Conservation (phyloP, 768 basidiomycete genomes). For the Podaxis carcinomalis region DNA sequence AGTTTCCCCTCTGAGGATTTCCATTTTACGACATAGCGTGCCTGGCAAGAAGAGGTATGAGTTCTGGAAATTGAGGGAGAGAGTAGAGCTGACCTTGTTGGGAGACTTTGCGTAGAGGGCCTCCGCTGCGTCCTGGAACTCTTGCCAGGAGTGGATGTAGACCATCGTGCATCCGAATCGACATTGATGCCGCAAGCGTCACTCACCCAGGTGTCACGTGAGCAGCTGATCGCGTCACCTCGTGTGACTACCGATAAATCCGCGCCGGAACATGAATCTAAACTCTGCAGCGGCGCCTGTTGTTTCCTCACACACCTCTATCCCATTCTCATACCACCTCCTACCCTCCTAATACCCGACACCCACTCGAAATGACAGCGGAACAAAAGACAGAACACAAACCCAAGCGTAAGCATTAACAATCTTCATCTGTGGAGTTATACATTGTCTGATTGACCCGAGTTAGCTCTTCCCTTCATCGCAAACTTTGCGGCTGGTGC, state of each 20-base stretch:
- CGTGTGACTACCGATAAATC: conserved; percentile 6
- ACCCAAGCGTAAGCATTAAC: conserved; percentile 23
- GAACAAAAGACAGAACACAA: conserved; percentile 20
- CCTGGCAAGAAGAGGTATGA: conserved; percentile 37
- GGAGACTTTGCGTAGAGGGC: conserved; percentile 79
- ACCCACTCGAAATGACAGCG: background rate
- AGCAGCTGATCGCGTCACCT: background rate
- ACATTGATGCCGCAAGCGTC: conserved; percentile 16
- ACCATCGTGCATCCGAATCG: conserved; percentile 63
- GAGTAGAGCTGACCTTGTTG: conserved; percentile 48
- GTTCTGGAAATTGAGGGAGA: background rate
- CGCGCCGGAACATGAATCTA: conserved; percentile 1
- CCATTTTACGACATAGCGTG: conserved; percentile 93
- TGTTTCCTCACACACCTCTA: background rate
- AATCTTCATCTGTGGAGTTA: too few species aligned
- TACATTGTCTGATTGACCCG: conserved; percentile 1
- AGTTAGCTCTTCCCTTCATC: conserved; percentile 71
- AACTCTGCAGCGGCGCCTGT: background rate
- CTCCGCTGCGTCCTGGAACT: conserved; percentile 88
- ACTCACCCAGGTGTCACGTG: conserved; percentile 19
- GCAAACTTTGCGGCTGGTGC: conserved; percentile 95
- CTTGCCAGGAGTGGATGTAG: conserved; percentile 87
- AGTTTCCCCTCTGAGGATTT: conserved; percentile 79
- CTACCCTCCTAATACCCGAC: conserved; percentile 7
- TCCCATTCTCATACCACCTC: background rate